Evolutionary conservation across 371 early-diverging fungal genomes (phyloP).

Genomic region (Zychaea mexicana): DNA sequence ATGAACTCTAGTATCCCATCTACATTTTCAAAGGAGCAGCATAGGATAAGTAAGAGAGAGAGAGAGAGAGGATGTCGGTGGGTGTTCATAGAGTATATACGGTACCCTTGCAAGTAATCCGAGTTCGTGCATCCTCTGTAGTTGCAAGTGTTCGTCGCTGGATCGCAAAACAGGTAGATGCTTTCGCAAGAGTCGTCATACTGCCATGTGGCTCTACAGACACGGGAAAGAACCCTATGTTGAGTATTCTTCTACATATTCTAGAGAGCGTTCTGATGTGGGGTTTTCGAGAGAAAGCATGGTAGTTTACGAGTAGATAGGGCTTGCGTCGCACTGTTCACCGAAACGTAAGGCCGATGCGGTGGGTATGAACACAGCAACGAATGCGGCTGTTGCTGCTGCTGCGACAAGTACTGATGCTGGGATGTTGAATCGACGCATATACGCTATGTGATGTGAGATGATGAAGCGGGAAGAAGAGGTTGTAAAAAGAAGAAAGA

Average conservation of each 20-base stretch:
- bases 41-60: background rate
- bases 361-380: slow-evolving; percentile 3
- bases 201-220: slow-evolving; percentile 28
- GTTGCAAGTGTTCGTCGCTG: slow-evolving; percentile 33
- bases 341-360: slow-evolving; percentile 25
- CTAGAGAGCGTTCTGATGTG: background rate
- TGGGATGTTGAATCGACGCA: background rate
- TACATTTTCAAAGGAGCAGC: background rate
- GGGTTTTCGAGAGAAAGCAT: background rate
- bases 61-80: background rate
- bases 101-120: slow-evolving; percentile 45
- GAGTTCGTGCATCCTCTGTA: slow-evolving; percentile 46
- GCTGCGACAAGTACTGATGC: background rate
- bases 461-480: background rate
- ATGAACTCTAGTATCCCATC: slow-evolving; percentile 34
- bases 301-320: slow-evolving; percentile 32
- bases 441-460: background rate
- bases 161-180: slow-evolving; percentile 42
- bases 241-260: background rate
- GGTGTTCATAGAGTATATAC: background rate
- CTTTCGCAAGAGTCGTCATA: slow-evolving; percentile 44
- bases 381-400: background rate
- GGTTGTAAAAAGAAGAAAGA: too few relatives aligned
- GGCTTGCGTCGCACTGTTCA: slow-evolving; percentile 32
- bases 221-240: background rate